These are phyloP conservation scores for Flaveria brownii DNA, from an alignment of 129 eudicot species.

Conservation along the genomic window DNA sequence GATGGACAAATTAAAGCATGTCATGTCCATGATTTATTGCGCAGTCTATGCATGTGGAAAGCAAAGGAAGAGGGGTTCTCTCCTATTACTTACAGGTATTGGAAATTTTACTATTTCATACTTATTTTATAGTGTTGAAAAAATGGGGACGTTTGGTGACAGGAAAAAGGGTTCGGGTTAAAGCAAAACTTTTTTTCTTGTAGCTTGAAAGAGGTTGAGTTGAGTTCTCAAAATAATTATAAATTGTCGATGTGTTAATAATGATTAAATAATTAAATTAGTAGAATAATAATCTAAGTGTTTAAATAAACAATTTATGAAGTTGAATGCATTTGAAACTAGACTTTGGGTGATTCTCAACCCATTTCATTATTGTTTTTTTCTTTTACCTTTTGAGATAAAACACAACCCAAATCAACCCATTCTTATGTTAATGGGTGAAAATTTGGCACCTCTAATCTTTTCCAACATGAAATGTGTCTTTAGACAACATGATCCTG, in stretches of 20 bases:
- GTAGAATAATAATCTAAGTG: background rate
- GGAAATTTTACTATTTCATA: slow-evolving; percentile 1
- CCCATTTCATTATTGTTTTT: background rate
- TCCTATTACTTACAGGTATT: slow-evolving; percentile 24
- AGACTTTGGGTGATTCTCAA: background rate
- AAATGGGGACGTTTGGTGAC: background rate
- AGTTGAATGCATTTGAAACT: background rate
- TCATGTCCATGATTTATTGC: slow-evolving; percentile 41
- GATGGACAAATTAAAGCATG: slow-evolving; percentile 41
- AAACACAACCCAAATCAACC: background rate
- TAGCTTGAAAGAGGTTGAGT: background rate
- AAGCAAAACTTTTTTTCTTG: background rate
- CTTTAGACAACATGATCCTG: slow-evolving; percentile 6
- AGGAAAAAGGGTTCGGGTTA: background rate
- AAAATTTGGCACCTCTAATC: background rate
- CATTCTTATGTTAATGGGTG: background rate
- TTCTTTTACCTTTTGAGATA: background rate
- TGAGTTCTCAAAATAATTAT: background rate
- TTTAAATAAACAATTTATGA: background rate
- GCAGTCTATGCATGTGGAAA: slow-evolving; percentile 34
- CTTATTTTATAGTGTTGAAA: background rate
- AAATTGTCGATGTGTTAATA: background rate
- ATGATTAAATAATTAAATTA: background rate
- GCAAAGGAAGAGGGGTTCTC: slow-evolving; percentile 34
- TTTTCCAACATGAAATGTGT: background rate